Evolutionary conservation across 2,329 filamentous ascomycete genomes (phyloP).

Genomic region (Incumbomyces delicatus): DNA sequence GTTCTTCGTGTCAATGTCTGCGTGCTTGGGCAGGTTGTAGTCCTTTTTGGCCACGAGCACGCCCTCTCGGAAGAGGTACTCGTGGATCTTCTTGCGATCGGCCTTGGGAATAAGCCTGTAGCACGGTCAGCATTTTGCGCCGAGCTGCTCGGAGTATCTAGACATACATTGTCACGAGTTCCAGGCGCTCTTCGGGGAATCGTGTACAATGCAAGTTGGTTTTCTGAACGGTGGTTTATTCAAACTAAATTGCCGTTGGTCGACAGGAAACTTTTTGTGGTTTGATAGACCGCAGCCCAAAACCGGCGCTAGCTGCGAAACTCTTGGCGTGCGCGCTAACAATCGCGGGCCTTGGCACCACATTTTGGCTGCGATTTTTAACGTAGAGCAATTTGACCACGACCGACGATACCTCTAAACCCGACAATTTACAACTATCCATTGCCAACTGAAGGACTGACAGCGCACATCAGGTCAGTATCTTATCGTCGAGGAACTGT

Average conservation of each 20-base stretch:
- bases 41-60: conserved; percentile 98
- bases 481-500: background rate
- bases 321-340: background rate
- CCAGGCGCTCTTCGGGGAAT: conserved; percentile 44
- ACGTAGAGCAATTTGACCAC: conserved; percentile 4
- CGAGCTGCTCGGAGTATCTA: too few relatives aligned
- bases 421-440: conserved; percentile 10
- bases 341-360: background rate
- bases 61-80: conserved; percentile 94
- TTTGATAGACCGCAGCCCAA: background rate
- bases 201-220: conserved; percentile 37
- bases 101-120: conserved; percentile 96
- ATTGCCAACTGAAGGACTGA: conserved; percentile 17
- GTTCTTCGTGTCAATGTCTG: conserved; percentile 99
- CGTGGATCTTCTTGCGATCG: conserved; percentile 99
- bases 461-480: conserved; percentile 15
- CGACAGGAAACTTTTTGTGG: background rate
- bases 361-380: conserved; percentile 5
- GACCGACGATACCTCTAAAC: conserved; percentile 1
- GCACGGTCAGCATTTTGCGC: background rate
- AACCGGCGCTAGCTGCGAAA: background rate
- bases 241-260: background rate
- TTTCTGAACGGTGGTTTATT: background rate
- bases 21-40: conserved; percentile 96
- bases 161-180: conserved; percentile 42